A percentile compares a stretch with the other conserved stretches of the same genome.
Conservation (phyloP, 2,329 filamentous ascomycete species). For the Botrytis paeoniae region DNA sequence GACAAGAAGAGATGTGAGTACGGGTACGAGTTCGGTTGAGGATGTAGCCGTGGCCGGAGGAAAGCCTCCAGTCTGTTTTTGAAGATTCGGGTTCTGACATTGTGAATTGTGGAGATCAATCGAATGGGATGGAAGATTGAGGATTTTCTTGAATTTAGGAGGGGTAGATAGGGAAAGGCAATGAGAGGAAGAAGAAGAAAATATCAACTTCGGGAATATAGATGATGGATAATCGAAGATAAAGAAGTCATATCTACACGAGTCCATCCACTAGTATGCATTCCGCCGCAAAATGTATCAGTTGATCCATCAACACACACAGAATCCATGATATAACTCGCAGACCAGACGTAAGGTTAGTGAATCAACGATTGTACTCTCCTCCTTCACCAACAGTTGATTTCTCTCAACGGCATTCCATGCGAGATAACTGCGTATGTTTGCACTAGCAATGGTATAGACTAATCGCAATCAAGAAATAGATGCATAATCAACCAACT, state of each 20-base stretch:
- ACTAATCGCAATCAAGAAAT: neutral
- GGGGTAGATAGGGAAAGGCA: neutral
- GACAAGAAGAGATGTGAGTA: slow-evolving; percentile 1
- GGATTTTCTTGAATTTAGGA: neutral
- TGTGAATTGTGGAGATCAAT: neutral
- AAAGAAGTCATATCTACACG: neutral
- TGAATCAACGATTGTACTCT: neutral
- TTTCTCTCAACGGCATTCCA: neutral
- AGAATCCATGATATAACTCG: neutral
- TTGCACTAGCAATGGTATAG: neutral
- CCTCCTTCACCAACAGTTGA: neutral
- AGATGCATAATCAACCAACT: neutral
- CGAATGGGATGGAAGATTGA: neutral
- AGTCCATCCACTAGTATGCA: neutral
- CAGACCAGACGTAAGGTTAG: neutral
- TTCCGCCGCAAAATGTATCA: neutral
- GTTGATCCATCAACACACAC: neutral
- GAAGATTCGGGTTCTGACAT: neutral
- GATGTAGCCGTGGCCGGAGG: neutral
- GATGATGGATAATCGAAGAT: neutral
- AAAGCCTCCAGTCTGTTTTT: slow-evolving; percentile 6
- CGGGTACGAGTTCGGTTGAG: neutral
- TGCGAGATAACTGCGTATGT: neutral
- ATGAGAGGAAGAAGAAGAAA: neutral
- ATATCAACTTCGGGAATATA: neutral